Conservation (phyloP, 768 basidiomycete species). For the Cystofilobasidium macerans region DNA sequence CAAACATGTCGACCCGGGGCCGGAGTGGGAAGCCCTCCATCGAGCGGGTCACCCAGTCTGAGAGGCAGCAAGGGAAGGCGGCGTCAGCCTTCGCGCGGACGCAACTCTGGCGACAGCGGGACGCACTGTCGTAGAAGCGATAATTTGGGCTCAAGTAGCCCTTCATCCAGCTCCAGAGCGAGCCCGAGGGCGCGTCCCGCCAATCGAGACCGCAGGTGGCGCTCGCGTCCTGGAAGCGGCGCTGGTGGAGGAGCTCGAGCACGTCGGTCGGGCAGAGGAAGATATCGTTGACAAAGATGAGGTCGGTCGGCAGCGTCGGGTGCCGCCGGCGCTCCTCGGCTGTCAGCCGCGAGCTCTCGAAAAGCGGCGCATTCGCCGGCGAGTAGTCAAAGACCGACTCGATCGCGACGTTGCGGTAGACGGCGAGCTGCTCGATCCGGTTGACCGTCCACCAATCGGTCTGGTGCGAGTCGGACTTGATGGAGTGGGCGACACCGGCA, state of each 20-base stretch:
- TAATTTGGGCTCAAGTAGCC: slow-evolving; percentile 14
- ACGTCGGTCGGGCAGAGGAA: slow-evolving; percentile 24
- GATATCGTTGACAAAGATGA: slow-evolving; percentile 27
- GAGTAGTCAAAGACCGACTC: slow-evolving; percentile 17
- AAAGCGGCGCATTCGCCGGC: slow-evolving; percentile 13
- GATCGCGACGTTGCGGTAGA: slow-evolving; percentile 25
- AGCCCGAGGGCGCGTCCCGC: slow-evolving; percentile 13
- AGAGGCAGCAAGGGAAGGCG: neutral
- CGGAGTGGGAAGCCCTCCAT: slow-evolving; percentile 26
- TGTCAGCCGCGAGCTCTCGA: neutral
- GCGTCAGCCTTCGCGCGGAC: neutral
- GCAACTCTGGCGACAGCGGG: no score
- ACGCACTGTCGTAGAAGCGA: slow-evolving; percentile 27
- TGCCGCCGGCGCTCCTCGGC: neutral
- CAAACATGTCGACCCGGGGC: slow-evolving; percentile 25
- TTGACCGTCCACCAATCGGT: slow-evolving; percentile 25
- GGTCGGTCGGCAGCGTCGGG: slow-evolving; percentile 20
- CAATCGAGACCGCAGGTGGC: slow-evolving; percentile 26
- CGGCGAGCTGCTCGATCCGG: slow-evolving; percentile 25
- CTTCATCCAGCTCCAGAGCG: slow-evolving; percentile 21
- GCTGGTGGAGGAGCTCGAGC: slow-evolving; percentile 25
- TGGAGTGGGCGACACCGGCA: slow-evolving; percentile 18
- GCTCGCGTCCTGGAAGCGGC: slow-evolving; percentile 23
- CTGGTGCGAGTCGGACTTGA: slow-evolving; percentile 18
- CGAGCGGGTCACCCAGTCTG: slow-evolving; percentile 26